These are phyloP conservation scores for Ajuga reptans DNA, from an alignment of 305 asterid species.

Conservation along the genomic window DNA sequence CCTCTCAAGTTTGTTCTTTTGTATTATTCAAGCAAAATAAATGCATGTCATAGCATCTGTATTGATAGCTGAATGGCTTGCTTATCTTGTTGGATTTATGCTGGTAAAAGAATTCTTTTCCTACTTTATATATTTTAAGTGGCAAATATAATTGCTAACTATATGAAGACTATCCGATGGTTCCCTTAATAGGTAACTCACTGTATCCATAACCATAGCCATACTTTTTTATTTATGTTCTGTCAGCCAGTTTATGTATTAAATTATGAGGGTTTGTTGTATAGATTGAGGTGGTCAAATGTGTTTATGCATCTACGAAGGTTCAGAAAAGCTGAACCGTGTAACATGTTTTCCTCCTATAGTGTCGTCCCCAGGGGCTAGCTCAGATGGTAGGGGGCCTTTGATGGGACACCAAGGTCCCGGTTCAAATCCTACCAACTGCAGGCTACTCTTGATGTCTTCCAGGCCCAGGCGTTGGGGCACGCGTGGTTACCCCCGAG, in stretches of 20 bases:
- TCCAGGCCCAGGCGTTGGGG: no score
- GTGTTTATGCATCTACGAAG: conserved; percentile 1
- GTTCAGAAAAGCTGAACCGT: neutral
- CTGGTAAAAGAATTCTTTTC: neutral
- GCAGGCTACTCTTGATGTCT: no score
- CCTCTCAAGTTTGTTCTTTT: neutral
- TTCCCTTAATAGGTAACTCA: neutral
- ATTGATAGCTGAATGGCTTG: conserved; percentile 3
- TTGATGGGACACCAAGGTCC: no score
- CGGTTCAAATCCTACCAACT: no score
- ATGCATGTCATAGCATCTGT: neutral
- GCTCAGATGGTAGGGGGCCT: no score
- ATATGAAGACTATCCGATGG: neutral
- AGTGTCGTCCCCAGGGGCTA: no score
- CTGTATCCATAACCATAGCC: neutral
- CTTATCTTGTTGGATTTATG: neutral
- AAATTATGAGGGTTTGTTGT: neutral
- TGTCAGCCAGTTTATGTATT: neutral
- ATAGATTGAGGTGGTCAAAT: no score
- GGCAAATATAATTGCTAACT: neutral
- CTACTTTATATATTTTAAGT: neutral
- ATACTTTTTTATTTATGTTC: neutral
- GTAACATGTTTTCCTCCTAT: neutral
- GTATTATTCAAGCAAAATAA: neutral
- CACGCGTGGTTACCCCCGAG: no score